Evolutionary conservation across 352 stramenopile species (phyloP), one percentile per base, ranked within the genome.

Genomic region (Phytopythium mirpurense): DNA sequence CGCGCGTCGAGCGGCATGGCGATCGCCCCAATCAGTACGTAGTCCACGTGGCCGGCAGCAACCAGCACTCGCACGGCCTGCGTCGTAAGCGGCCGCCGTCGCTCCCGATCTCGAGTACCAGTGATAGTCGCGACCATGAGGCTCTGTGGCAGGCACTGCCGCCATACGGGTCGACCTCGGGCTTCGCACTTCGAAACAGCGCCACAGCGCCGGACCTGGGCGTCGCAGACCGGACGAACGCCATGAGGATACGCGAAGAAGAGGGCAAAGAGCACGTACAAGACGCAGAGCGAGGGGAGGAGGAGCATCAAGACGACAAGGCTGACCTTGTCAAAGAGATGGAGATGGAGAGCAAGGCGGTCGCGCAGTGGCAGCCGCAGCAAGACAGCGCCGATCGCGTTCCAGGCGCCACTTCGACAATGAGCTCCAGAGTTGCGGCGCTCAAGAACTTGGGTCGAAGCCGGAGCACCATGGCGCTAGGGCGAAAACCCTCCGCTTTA

Each of bases 1-100:
- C 72, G 12, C 68, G 67, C 26, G 72, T 90, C 26, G 77, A 88
- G 56, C 23, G 57, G 5, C 56, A 73, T 29, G 23, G 56, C 0
- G 65, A 79, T 9, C 72, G 83, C 34, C 63, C 77, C n/a, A 84
- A 76, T 27, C 74, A 87, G 44, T 90, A 90, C 51, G 67, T 90
- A 14, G 79, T 90, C 19, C 70, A 84, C 53, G 79, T 90, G 54
- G 63, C 73, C 40, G 21, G 2, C 8, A 38, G 31, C 23, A 52
- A 52, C 29, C 27, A 52, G 29, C 11, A 26, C 11, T 52, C 31
- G 14, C 46, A 38, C 19, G 26, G 24, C 34, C 56, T 70, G 26
- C 58, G 68, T 19, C 67, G 68, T 32, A 82, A 81, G 32, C 61
- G 71, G 18, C 54, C 76, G 19, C 71, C 71, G 1, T 57, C 68